Evolutionary conservation across 495 filamentous ascomycete genomes (phyloP), one percentile per base, ranked within the genome.

Genomic region (Friedmanniomyces simplex): DNA sequence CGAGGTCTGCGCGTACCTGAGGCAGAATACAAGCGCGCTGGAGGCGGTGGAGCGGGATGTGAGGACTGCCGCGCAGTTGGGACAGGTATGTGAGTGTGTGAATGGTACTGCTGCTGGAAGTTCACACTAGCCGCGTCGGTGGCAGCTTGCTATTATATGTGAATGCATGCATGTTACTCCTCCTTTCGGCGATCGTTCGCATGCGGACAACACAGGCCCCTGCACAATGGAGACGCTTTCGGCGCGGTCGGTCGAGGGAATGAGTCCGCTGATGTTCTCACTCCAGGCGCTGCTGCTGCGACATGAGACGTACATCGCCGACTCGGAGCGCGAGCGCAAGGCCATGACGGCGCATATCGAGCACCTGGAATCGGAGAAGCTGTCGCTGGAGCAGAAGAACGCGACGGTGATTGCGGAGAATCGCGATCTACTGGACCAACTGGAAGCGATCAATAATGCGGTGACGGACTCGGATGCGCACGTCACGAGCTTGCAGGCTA

Each of bases 271-370:
- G 71, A 89, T 81, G 18, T 87, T 86, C 73, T 70, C 82, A 41
- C 72, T 89, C 52, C 84, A 96, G 91, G 88, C 91, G 34, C 75
- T 98, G 37, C 81, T 98, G 18, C 82, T 85, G 50, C 87, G 91
- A 55, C 91, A 97, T 79, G 91, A 96, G 73, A 81, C 83, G 39
- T 96, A 95, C 69, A 88, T 96, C 76, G 84, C 82, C 20, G 88
- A 95, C 67, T 86, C 89, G 51, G 89, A 95, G 75, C 79, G 82
- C 52, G 88, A 95, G 65, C 83, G 93, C 16, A 69, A 71, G 45
- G 81, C 80, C 30, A 81, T 94, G 74, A 74, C 77, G 13, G 71
- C 74, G 37, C 86, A 76, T 43, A 87, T 96, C 62, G 84, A 87
- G 55, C 73, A 74, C 59, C 73, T 98, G 20, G 90, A 96, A 71